These are phyloP conservation scores for Chrysoporthe austroafricana DNA, from an alignment of 2,329 filamentous ascomycete genomes.

Conservation along the genomic window DNA sequence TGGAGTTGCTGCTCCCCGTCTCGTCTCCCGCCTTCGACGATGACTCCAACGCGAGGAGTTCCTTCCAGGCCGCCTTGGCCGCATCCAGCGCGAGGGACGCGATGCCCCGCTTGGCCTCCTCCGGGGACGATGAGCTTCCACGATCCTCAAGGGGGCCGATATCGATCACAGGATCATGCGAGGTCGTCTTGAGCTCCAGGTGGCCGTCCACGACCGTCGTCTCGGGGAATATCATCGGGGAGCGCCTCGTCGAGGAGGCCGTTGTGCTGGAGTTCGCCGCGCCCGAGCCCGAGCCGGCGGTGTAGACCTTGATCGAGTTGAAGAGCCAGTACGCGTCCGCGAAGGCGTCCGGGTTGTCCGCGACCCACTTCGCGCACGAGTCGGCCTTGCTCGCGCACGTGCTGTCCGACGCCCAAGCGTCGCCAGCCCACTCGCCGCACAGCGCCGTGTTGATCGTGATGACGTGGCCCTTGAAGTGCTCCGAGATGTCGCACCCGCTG, in stretches of 20 bases:
- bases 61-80: neutral
- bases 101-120: no score
- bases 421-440: slow-evolving; percentile 85
- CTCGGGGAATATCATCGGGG: neutral
- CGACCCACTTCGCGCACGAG: slow-evolving; percentile 75
- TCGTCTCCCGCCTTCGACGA: no score
- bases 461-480: slow-evolving; percentile 71
- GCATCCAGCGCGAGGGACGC: neutral
- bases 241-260: neutral
- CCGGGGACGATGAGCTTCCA: no score
- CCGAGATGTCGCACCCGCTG: slow-evolving; percentile 68
- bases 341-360: slow-evolving; percentile 31
- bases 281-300: neutral
- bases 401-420: slow-evolving; percentile 61
- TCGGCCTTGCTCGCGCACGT: slow-evolving; percentile 63
- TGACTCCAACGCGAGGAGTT: no score
- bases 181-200: no score
- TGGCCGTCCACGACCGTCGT: neutral
- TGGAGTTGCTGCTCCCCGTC: no score
- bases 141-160: no score
- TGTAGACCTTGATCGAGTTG: slow-evolving; percentile 29
- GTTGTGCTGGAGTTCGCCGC: neutral
- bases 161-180: no score
- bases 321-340: slow-evolving; percentile 29
- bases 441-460: slow-evolving; percentile 62